These are phyloP conservation scores for Pterocarpus santalinus DNA, from an alignment of 306 rosid species.

Conservation along the genomic window DNA sequence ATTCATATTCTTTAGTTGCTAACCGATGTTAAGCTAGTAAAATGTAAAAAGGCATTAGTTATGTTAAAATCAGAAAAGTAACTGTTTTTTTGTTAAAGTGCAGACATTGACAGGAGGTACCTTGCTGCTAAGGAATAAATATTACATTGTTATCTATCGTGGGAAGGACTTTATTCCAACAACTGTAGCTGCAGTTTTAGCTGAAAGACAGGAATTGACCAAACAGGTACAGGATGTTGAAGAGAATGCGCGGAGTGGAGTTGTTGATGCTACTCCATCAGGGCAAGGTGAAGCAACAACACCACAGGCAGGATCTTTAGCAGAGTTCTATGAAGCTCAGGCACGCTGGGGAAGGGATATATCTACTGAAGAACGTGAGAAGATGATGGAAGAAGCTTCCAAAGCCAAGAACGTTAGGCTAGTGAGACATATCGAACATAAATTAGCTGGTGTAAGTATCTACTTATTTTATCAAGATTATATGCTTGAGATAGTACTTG, in stretches of 20 bases:
- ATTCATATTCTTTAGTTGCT: slow-evolving; percentile 27
- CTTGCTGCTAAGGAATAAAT: slow-evolving; percentile 90
- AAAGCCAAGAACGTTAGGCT: slow-evolving; percentile 74
- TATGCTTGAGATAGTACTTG: slow-evolving; percentile 38
- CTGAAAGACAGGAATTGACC: slow-evolving; percentile 88
- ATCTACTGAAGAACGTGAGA: slow-evolving; percentile 83
- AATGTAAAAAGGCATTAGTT: slow-evolving; percentile 9
- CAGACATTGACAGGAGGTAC: slow-evolving; percentile 95
- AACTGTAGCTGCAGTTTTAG: slow-evolving; percentile 78
- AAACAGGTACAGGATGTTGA: slow-evolving; percentile 92
- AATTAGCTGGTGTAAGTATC: slow-evolving; percentile 72
- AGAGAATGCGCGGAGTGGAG: slow-evolving; percentile 70
- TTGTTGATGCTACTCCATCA: slow-evolving; percentile 58
- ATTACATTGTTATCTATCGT: slow-evolving; percentile 88
- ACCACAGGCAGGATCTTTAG: slow-evolving; percentile 88
- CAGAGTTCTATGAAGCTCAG: slow-evolving; percentile 96
- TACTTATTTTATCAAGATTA: slow-evolving; percentile 35
- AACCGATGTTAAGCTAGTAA: slow-evolving; percentile 27
- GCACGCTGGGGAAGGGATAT: slow-evolving; percentile 93
- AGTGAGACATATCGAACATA: slow-evolving; percentile 83
- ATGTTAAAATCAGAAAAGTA: slow-evolving; percentile 15
- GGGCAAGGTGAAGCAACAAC: slow-evolving; percentile 64
- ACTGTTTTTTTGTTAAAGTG: slow-evolving; percentile 44
- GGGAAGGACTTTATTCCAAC: slow-evolving; percentile 97
- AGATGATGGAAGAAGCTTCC: slow-evolving; percentile 85